These are phyloP conservation scores for Danielia reshetovae DNA, from an alignment of 805 yeast species.

Conservation along the genomic window DNA sequence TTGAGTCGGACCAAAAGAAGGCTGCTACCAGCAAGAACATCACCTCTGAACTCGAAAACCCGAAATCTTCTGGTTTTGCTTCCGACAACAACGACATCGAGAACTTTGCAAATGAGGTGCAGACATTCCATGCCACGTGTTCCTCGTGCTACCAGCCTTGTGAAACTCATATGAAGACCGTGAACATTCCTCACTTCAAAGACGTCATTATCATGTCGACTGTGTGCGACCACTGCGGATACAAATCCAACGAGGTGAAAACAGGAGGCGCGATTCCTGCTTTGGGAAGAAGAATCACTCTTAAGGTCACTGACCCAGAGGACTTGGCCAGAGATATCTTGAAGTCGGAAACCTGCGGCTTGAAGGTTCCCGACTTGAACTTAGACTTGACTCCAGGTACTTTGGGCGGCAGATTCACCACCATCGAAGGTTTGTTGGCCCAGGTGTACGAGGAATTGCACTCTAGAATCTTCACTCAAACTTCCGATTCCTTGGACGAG, in stretches of 20 bases:
- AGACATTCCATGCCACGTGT: conserved; percentile 88
- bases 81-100: conserved; percentile 78
- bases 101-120: conserved; percentile 85
- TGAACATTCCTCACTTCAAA: conserved; percentile 95
- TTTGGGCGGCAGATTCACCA: conserved; percentile 95
- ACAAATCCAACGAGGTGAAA: conserved; percentile 94
- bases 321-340: conserved; percentile 92
- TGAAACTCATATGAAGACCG: conserved; percentile 94
- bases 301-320: conserved; percentile 80
- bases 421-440: conserved; percentile 85
- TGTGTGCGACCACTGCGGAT: conserved; percentile 87
- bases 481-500: conserved; percentile 88
- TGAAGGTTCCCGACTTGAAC: conserved; percentile 80
- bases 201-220: conserved; percentile 97
- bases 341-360: conserved; percentile 89
- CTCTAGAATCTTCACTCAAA: conserved; percentile 74
- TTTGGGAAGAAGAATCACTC: conserved; percentile 69
- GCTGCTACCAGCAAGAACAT: conserved; percentile 36
- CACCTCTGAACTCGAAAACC: conserved; percentile 27
- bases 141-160: conserved; percentile 82
- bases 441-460: conserved; percentile 91
- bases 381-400: conserved; percentile 95
- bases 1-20: conserved; percentile 47
- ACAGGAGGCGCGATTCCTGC: conserved; percentile 97
- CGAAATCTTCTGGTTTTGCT: conserved; percentile 53